Base-by-base conservation (phyloP, 2,329 filamentous ascomycete genomes). In the Clonostachys rhizophaga region DNA sequence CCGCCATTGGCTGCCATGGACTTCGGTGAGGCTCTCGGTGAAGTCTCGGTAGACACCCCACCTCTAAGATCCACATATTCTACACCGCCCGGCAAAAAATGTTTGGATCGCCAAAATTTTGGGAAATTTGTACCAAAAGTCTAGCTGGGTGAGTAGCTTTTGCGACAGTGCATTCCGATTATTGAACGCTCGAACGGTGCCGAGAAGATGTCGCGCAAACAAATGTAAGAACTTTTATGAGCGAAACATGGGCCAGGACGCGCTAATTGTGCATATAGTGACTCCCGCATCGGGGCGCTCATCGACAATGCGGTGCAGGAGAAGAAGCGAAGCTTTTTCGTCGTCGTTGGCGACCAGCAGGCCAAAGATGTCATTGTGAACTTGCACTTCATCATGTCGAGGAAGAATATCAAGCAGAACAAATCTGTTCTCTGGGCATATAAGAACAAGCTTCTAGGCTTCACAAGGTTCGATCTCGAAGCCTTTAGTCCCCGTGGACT, bases 401-500 rank as follows among this genome's bases (percentile, higher is more conserved):
- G 83, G 57, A 85, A 88, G 63, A 89, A 96, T 64, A 82, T 96
- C 54, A 95, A 95, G 70, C 84, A 95, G 67, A 73, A 73, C 73
- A 97, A 97, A 68, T 94, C 89, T 12, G 91, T 99, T 4, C 75
- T 99, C 11, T 99, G 94, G 94, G 92, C 94, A 17, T 99, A 99
- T 75, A 97, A 97, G 78, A 95, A 95, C 67, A 94, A 99, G 68
- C 79, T 99, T 11, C 75, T 99, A 34, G 91, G 91, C 44, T 97
- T 97, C 65, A 95, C 90, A 34, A 91, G 79, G 79, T 80, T 56
- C 45, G 58, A 58, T 30, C 24, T 8, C 24, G 24, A 30, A 30
- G 24, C 24, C 24, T 30, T 30, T 51, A 59, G 47, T 30, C 9
- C 9, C 9, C 24, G 24, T 10, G 8, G 24, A 30, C 24, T 30